Base-by-base conservation (phyloP, 768 basidiomycete genomes). In the Clathrus columnatus region DNA sequence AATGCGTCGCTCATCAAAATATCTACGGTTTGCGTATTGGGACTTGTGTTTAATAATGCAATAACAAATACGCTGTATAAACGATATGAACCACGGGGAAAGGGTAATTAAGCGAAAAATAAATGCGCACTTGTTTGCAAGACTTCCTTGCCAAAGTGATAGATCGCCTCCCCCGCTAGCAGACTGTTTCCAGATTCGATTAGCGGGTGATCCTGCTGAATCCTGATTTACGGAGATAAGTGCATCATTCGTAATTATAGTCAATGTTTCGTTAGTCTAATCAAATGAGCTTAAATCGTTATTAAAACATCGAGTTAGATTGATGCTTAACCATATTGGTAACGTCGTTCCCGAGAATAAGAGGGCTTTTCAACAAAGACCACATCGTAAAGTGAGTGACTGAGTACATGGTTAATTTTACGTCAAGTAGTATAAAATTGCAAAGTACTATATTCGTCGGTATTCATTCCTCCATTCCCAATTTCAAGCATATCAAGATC, bases 331-430 rank as follows among this genome's bases (percentile, higher is more conserved):
- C 70, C 73, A 73, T 74, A 48, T 61, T 61, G 4, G 67, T 68
- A 17, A 73, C 55, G 50, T 73, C 71, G 59, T 74, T 70, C 0
- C 73, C 73, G 4, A 75, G 63, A 43, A 74, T 73, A 8, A 75
- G 64, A 0, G 73, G 72, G 47, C 68, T 69, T 64, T 75, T 75
- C 24, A 71, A 60, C n/a, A 74, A 56, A 7, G 68, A 66, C 73
- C 73, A 74, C 65, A 74, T 68, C 1, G 69, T 67, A 56, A 74
- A 72, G 59, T 75, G 71, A 3, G 70, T 70, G 20, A 69, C 70
- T 72, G 53, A 36, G 8, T 41, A 11, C 16, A n/a, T 21, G 3
- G 48, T 29, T 14, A 43, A 23, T 21, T 14, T 49, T 36, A 36
- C 14, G 11, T 14, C 7, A 36, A 36, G 36, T 14, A 2, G n/a